Conservation (phyloP, 768 basidiomycete species). For the Tremella yokohamensis region DNA sequence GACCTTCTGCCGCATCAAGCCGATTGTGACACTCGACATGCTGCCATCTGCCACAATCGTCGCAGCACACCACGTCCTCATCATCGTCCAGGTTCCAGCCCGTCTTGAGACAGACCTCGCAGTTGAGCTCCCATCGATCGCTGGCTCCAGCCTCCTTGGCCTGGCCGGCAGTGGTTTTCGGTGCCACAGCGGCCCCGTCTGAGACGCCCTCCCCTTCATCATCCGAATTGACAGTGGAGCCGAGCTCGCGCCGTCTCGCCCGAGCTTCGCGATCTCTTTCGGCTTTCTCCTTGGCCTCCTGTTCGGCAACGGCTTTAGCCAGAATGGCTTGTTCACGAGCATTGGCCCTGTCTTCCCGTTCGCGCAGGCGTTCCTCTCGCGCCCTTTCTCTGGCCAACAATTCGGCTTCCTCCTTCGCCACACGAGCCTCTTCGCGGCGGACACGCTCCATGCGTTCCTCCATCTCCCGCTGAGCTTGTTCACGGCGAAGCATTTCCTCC, state of each 20-base stretch:
- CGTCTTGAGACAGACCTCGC: conserved; percentile 72
- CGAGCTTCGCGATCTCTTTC: conserved; percentile 35
- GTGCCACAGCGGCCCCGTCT: neutral
- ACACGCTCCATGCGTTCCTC: conserved; percentile 49
- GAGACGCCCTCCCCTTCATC: neutral
- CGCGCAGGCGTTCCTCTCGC: conserved; percentile 45
- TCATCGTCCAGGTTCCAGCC: conserved; percentile 78
- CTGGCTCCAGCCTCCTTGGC: conserved; percentile 1
- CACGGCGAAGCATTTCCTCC: conserved; percentile 59
- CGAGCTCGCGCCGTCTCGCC: conserved; percentile 32
- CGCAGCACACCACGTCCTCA: conserved; percentile 74
- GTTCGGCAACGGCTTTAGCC: conserved; percentile 35
- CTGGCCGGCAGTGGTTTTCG: neutral
- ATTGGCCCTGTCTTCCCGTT: conserved; percentile 41
- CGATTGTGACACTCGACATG: conserved; percentile 80
- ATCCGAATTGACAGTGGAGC: conserved; percentile 15
- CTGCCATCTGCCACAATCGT: conserved; percentile 79
- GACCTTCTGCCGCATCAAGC: conserved; percentile 64
- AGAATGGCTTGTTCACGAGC: conserved; percentile 50
- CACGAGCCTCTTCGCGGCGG: conserved; percentile 35
- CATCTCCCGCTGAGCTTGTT: conserved; percentile 54
- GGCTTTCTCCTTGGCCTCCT: conserved; percentile 36
- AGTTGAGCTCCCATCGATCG: conserved; percentile 81
- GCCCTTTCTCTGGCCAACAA: conserved; percentile 32
- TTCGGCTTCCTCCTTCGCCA: conserved; percentile 29